Evolutionary conservation across 1,284 basidiomycete genomes (phyloP).

Genomic region (Fomitopsis betulina): DNA sequence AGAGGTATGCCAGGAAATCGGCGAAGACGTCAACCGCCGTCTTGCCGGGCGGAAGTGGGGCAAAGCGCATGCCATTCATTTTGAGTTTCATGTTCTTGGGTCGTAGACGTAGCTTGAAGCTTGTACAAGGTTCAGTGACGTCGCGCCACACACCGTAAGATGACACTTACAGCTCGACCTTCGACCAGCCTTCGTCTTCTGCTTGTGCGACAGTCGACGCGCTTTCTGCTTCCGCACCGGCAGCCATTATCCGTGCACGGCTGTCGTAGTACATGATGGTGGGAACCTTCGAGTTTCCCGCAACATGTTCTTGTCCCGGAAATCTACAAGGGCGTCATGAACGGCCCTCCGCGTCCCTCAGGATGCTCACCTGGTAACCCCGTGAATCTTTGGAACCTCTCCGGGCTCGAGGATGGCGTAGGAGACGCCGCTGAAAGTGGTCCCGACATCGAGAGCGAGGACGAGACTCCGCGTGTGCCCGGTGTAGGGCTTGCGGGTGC

Average conservation of each 20-base stretch:
- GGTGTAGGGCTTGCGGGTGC: conserved; percentile 67
- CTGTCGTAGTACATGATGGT: conserved; percentile 69
- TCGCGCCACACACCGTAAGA: conserved; percentile 1
- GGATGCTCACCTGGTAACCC: conserved; percentile 55
- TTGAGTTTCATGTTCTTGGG: conserved; percentile 70
- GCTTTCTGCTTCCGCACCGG: conserved; percentile 70
- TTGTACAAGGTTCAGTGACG: conserved; percentile 21
- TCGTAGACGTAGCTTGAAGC: conserved; percentile 74
- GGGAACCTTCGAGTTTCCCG: conserved; percentile 79
- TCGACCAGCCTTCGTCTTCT: conserved; percentile 72
- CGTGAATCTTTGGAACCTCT: conserved; percentile 68
- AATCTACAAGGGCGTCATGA: conserved; percentile 41
- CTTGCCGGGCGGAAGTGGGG: conserved; percentile 58
- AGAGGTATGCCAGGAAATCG: conserved; percentile 73
- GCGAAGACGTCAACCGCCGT: conserved; percentile 69
- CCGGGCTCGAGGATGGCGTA: conserved; percentile 74
- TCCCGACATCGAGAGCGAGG: conserved; percentile 72
- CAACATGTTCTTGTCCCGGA: conserved; percentile 77
- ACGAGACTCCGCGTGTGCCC: conserved; percentile 61
- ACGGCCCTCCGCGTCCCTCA: conserved; percentile 6
- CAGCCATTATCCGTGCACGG: conserved; percentile 57
- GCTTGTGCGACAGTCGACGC: conserved; percentile 53
- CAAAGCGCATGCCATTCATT: conserved; percentile 77
- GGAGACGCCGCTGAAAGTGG: conserved; percentile 72
- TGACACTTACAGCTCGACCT: conserved; percentile 57